These are phyloP conservation scores for Pholiota adiposa DNA, from an alignment of 1,284 basidiomycete genomes.

Conservation along the genomic window DNA sequence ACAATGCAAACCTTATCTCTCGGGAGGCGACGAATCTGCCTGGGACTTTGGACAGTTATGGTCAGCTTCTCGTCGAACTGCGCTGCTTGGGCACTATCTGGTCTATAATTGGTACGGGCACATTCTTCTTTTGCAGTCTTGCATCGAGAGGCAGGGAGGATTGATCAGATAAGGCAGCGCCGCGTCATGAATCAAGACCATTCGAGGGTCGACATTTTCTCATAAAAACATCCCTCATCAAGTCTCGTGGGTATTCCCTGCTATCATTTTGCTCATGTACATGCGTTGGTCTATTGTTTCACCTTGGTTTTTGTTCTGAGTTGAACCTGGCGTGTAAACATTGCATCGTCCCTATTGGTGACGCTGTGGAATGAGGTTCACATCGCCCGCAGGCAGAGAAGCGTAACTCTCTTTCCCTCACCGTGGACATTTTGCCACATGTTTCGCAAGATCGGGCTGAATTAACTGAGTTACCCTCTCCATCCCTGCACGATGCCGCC, in stretches of 20 bases:
- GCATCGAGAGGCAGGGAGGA: not conserved
- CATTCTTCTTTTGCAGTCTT: not conserved
- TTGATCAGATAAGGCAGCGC: not conserved
- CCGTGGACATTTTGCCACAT: not conserved
- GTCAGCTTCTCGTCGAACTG: not conserved
- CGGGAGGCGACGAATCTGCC: not conserved
- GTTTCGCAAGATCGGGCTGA: not conserved
- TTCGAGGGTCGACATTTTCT: not conserved
- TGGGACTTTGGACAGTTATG: not conserved
- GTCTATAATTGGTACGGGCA: not conserved
- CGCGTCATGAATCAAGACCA: not conserved
- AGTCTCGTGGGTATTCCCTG: not conserved
- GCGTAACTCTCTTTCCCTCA: not conserved
- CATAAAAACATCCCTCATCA: not conserved
- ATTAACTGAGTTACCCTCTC: not conserved
- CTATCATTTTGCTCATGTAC: not conserved
- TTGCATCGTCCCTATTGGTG: not conserved
- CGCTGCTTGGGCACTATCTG: not conserved
- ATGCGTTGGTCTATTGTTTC: not conserved
- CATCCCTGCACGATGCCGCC: not conserved
- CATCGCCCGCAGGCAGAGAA: not conserved
- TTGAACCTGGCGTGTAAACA: not conserved
- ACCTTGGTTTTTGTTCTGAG: not conserved
- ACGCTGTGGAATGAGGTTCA: not conserved
- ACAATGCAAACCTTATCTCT: not conserved